Evolutionary conservation across 2,329 filamentous ascomycete genomes (phyloP).

Genomic region (Raffaelea arxii): DNA sequence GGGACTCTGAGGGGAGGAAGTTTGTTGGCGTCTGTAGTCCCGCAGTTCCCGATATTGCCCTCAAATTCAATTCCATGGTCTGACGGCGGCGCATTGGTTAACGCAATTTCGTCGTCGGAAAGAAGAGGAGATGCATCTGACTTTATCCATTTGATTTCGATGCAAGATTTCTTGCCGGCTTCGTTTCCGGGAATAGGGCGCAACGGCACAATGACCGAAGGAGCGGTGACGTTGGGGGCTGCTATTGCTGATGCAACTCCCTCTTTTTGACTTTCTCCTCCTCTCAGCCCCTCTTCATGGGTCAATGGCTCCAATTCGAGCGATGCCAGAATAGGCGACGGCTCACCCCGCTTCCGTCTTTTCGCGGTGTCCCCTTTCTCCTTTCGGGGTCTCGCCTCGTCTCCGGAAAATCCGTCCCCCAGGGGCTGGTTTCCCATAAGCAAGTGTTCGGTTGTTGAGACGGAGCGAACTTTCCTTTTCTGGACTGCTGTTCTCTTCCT

Average conservation of each 20-base stretch:
- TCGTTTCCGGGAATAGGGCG: background rate
- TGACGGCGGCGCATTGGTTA: no score
- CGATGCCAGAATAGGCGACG: constrained; percentile 5
- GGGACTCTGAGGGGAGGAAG: no score
- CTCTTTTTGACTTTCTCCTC: no score
- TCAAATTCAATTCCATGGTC: background rate
- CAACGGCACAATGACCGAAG: background rate
- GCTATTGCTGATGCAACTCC: no score
- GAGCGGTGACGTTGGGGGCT: background rate
- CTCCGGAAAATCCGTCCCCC: constrained; percentile 11
- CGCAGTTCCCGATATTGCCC: no score
- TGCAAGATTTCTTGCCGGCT: no score
- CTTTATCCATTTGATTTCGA: background rate
- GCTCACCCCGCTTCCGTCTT: constrained; percentile 1
- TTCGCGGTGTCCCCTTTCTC: background rate
- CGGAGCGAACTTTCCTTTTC: background rate
- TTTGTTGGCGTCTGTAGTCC: no score
- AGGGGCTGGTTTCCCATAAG: background rate
- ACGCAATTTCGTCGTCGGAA: background rate
- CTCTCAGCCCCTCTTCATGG: background rate
- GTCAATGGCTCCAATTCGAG: constrained; percentile 8
- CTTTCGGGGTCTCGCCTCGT: background rate
- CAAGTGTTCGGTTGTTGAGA: no score
- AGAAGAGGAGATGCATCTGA: background rate
- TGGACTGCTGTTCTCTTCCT: background rate